Evolutionary conservation across 2,329 filamentous ascomycete genomes (phyloP), one percentile per base, ranked within the genome.

Genomic region (Alternaria infectoria): DNA sequence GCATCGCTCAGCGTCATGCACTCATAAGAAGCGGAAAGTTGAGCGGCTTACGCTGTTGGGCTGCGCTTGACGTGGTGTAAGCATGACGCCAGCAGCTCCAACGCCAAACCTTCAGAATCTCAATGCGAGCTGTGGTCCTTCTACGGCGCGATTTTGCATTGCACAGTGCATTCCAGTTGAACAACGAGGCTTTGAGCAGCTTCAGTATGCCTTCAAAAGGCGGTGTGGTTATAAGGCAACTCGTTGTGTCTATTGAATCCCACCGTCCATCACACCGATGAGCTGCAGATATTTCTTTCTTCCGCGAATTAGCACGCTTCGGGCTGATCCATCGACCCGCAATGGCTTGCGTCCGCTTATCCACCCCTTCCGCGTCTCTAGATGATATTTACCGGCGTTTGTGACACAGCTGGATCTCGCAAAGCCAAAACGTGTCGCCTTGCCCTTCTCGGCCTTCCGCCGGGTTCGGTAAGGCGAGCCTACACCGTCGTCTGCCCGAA

Each of bases 1-100:
- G 69, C 69, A 67, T 67, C 68, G 46, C 68, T 64, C 69, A 70
- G 69, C 68, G 54, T 60, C 59, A 54, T 64, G 58, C 59, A 62
- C 60, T 26, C 30, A 43, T 51, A 65, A 59, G 65, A 64, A 59
- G 57, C 58, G 59, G 68, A 43, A 54, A 61, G 47, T 57, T 64
- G 46, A 55, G 47, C 52, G 44, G 36, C 55, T 47, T 49, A 57
- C 54, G 46, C 46, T 52, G 13, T 47, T 52, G 17, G 49, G 45
- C 54, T 57, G 32, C 44, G 52, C 26, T 51, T 52, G 46, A 55
- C 55, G 23, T 52, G 32, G 59, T 30, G 62, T 60, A 57, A 68
- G 59, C 64, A 60, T 65, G 56, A 67, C 59, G 54, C 55, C 62
- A 61, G 59, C 52, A 57, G 9, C 57, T 30, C 61, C 52, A 56